Percentiles rank a stretch among this genome's conserved stretches.
Evolutionary conservation across 2,329 filamentous ascomycete species (phyloP).

Genomic region (Paracorniculantispora psalliotae): DNA sequence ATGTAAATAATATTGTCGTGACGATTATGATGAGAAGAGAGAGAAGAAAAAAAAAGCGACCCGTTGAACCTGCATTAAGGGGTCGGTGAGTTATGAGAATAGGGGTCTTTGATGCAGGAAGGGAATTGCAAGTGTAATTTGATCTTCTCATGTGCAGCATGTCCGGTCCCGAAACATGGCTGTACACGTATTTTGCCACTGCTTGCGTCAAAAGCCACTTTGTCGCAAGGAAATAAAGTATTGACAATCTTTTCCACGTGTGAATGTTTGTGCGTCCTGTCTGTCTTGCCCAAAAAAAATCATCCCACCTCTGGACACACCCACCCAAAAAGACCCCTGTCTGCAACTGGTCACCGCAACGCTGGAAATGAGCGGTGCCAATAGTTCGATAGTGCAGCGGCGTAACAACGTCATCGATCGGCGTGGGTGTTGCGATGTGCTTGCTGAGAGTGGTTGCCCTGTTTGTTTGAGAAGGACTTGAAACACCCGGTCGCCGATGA

Average conservation of each 20-base stretch:
- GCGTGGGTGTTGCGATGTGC: no score
- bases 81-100: not conserved
- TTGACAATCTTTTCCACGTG: no score
- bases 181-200: not conserved
- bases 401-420: slow-evolving; percentile 9
- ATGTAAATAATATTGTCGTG: not conserved
- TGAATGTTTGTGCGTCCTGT: not conserved
- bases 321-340: not conserved
- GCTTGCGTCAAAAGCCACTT: not conserved
- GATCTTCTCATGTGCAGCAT: not conserved
- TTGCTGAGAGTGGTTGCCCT: no score
- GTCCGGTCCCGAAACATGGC: slow-evolving; percentile 7
- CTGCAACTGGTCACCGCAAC: not conserved
- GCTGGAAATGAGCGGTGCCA: not conserved
- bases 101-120: not conserved
- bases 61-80: not conserved
- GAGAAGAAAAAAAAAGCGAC: no score
- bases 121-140: not conserved
- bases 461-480: not conserved
- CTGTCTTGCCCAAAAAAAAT: not conserved
- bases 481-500: not conserved
- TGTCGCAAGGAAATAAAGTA: not conserved
- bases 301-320: not conserved
- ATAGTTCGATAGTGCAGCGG: not conserved
- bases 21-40: not conserved